Evolutionary conservation across 202 grass and related monocot species (phyloP).

Genomic region (Bolboschoenoplectus hybrid): DNA sequence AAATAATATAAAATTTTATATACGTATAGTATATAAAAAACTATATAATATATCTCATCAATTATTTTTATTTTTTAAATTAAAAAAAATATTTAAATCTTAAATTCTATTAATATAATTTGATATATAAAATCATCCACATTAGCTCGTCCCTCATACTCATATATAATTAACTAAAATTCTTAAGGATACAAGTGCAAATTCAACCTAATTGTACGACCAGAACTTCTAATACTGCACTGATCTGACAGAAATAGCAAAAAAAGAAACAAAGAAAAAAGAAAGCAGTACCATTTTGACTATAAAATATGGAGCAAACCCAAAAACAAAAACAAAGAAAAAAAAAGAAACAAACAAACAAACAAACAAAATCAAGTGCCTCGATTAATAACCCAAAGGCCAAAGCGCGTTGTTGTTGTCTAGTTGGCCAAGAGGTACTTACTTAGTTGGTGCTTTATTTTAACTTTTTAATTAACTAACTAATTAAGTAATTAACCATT

Average conservation of each 20-base stretch:
- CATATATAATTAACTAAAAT: too few relatives aligned
- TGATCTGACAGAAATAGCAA: neutral
- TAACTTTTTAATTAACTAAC: slow-evolving; percentile 13
- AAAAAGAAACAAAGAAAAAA: neutral
- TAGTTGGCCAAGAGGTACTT: slow-evolving; percentile 39
- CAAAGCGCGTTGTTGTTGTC: slow-evolving; percentile 8
- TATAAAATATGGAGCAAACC: neutral
- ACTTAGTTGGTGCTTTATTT: slow-evolving; percentile 21
- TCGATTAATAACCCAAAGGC: slow-evolving; percentile 16
- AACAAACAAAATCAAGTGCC: neutral
- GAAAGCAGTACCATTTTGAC: neutral
- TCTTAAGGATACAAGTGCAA: neutral
- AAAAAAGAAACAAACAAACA: slow-evolving; percentile 1
- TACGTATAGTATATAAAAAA: too few relatives aligned
- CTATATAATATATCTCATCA: too few relatives aligned
- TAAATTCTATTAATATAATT: too few relatives aligned
- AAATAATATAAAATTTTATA: too few relatives aligned
- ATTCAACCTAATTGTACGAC: neutral
- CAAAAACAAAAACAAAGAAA: neutral
- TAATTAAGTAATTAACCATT: neutral
- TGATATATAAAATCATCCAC: too few relatives aligned
- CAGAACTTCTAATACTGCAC: neutral
- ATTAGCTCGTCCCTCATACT: too few relatives aligned
- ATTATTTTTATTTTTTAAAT: too few relatives aligned
- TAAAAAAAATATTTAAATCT: too few relatives aligned